Base-by-base conservation (phyloP, 768 basidiomycete species). In the Porpolomopsis calyptriformis region DNA sequence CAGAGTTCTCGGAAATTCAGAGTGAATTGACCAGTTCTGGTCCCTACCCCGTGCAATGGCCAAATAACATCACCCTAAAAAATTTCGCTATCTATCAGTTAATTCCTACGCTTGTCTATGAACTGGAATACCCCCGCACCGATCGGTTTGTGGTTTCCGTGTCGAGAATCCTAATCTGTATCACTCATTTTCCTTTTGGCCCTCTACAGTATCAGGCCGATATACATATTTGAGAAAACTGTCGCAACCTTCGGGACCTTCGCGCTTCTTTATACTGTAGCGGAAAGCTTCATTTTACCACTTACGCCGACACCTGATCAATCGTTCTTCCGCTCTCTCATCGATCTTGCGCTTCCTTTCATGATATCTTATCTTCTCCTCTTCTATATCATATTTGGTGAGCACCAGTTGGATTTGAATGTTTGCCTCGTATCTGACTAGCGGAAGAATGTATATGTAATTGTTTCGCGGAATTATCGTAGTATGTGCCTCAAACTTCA, bases 171-270 rank as follows among this genome's bases (percentile, higher is more conserved):
- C 3, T 25, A 29, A 43, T 19, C 27, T 19, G 31, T 12, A 45
- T 16, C 20, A 51, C 36, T 31, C 25, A 19, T 29, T 40, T 26
- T 51, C 24, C 27, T 48, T 34, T n/a, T n/a, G n/a, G n/a, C n/a
- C n/a, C n/a, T n/a, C n/a, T 29, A 9, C 43, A 78, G 77, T 33
- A 82, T 82, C 40, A 78, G 89, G 3, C 88, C 89, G 1, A 57
- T 88, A 7, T 92, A 92, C 56, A 72, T 94, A 1, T 73, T 87
- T 49, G 85, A 89, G 57, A 86, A 74, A 76, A 63, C 86, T 63
- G 54, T 86, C 7, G 96, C 93, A 20, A 94, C 91, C 8, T 89
- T 96, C 60, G 96, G 96, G 31, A 96, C 94, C 0, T 97, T 99
- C 65, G 86, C 82, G 0, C 72, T 98, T n/a, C 73, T 97, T 35